Percentiles rank a stretch among this genome's conserved stretches.
phyloP scores from a whole-genome alignment of 2,329 filamentous ascomycete species.

The Plectosphaerella sp. region DNA sequence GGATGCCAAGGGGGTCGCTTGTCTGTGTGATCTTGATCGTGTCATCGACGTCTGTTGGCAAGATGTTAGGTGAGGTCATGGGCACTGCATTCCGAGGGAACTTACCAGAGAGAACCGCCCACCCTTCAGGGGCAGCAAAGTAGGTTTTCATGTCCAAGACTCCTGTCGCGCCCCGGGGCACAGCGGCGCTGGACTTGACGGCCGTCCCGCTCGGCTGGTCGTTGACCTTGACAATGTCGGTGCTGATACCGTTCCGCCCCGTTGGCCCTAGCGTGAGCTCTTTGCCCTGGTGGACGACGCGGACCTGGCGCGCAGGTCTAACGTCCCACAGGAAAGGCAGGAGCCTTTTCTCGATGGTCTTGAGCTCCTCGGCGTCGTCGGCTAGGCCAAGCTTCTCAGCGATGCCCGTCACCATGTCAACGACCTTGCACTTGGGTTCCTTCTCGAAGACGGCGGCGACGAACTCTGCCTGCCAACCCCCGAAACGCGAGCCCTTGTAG shows the following conservation, averaged over 20 bases:
- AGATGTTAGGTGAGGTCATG: not conserved
- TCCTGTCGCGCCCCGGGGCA: constrained; percentile 49
- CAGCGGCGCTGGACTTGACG: constrained; percentile 42
- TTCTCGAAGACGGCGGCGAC: constrained; percentile 77
- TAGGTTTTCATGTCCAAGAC: constrained; percentile 63
- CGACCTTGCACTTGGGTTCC: constrained; percentile 61
- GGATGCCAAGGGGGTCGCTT: constrained; percentile 71
- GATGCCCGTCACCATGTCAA: constrained; percentile 66
- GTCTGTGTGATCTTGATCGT: constrained; percentile 92
- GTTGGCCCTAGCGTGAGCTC: constrained; percentile 62
- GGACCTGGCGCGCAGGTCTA: constrained; percentile 63
- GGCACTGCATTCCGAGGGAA: not conserved
- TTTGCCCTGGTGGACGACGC: constrained; percentile 51
- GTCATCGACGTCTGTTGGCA: constrained; percentile 73
- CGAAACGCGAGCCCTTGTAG: constrained; percentile 48
- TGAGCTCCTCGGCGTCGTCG: constrained; percentile 51
- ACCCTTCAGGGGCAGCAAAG: constrained; percentile 73
- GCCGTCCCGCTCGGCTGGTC: constrained; percentile 38
- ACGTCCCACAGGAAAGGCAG: constrained; percentile 76
- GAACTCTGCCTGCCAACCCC: constrained; percentile 75
- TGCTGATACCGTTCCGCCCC: constrained; percentile 67
- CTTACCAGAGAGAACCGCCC: constrained; percentile 73
- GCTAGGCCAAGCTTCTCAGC: constrained; percentile 64
- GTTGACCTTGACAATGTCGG: constrained; percentile 53
- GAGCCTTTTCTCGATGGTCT: constrained; percentile 62